Percentiles rank a stretch among this genome's conserved stretches.
Conservation (phyloP, 352 stramenopile genomes). For the Globisporangium cylindrosporum region DNA sequence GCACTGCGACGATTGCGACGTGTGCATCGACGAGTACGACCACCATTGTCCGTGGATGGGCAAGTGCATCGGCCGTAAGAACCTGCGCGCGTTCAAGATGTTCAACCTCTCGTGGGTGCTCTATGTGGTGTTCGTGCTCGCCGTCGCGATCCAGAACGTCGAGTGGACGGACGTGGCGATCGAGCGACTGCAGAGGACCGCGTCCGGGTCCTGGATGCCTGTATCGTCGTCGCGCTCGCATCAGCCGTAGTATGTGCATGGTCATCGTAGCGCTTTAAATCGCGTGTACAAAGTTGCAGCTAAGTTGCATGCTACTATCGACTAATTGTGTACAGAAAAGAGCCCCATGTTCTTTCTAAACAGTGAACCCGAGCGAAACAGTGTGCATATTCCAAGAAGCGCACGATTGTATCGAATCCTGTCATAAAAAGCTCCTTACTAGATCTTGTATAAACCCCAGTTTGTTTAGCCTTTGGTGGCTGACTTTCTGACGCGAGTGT, state of each 20-base stretch:
- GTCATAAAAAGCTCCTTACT: not conserved
- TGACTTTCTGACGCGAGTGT: not conserved
- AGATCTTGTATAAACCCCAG: not conserved
- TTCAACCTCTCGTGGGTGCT: constrained; percentile 86
- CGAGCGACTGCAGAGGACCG: constrained; percentile 31
- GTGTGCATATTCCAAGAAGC: not conserved
- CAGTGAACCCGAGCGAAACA: too few species aligned
- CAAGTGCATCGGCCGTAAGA: constrained; percentile 91
- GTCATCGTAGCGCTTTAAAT: too few species aligned
- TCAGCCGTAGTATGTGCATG: not conserved
- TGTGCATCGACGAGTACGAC: constrained; percentile 87
- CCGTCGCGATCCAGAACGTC: constrained; percentile 50
- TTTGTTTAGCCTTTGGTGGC: not conserved
- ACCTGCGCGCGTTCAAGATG: constrained; percentile 88
- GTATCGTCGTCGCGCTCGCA: constrained; percentile 3
- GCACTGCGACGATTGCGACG: constrained; percentile 93
- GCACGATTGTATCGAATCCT: not conserved
- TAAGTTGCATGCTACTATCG: not conserved
- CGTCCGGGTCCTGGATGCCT: constrained; percentile 25
- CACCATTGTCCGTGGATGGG: constrained; percentile 95
- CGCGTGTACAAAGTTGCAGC: too few species aligned
- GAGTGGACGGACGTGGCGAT: constrained; percentile 44
- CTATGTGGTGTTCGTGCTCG: constrained; percentile 81
- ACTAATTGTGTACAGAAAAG: too few species aligned
- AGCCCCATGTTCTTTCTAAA: not conserved